Evolutionary conservation across 1,284 basidiomycete species (phyloP), one percentile per base, ranked within the genome.

Genomic region (Pyrrhoderma noxium): DNA sequence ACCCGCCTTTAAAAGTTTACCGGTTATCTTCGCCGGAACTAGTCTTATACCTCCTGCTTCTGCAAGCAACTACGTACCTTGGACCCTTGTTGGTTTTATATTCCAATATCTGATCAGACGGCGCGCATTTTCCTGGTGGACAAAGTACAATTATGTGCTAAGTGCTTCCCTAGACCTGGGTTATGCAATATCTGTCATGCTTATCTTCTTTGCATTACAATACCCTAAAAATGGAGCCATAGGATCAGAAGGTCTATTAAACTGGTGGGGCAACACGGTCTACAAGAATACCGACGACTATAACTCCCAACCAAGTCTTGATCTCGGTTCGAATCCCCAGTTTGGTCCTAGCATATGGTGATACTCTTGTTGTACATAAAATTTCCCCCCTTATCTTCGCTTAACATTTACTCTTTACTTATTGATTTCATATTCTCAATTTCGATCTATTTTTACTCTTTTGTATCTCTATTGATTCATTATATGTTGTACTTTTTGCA

Each of bases 1-100:
- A 44, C 16, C 11, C 21, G 19, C 3, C 11, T 23, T 46, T 22
- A 23, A 7, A 39, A 70, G 68, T 61, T 70, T 72, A 61, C 75
- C 74, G 2, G 72, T 82, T 50, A 70, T 79, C 47, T 72, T 82
- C 59, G 72, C 67, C 37, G 79, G 79, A 2, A 74, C 74, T 0
- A 68, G 68, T 2, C 61, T 63, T 46, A 76, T 83, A 45, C 81
- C 83, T 13, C 72, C 72, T 18, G 72, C 72, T 9, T 66, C 65
- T 8, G 71, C 71, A 9, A 57, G 67, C 54, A 74, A 74, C 62
- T 75, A 71, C 56, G 50, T 57, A 2, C 60, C 63, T 0, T 71
- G 68, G 67, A 65, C 73, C 53, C 58, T 67, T 27, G 62, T 69
- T 27, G 68, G 70, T 37, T 74, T 74, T 56, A 61, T 74, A 46